A percentile compares a stretch with the other conserved stretches of the same genome.
These are phyloP conservation scores for Buxus sempervirens DNA, from an alignment of 164 flowering plant genomes.

Conservation along the genomic window DNA sequence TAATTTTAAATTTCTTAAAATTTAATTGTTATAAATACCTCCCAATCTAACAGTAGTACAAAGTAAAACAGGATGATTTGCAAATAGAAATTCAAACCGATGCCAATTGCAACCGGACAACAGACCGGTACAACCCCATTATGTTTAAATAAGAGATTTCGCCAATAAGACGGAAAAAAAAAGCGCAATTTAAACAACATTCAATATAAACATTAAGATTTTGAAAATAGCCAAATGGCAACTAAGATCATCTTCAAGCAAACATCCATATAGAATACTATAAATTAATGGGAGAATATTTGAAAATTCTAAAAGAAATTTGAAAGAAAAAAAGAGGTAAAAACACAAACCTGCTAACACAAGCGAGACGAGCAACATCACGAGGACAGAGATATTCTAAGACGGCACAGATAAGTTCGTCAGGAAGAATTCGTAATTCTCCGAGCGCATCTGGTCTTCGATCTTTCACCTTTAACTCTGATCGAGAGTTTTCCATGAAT, in stretches of 20 bases:
- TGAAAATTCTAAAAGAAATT: background rate
- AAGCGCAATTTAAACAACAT: too few species aligned
- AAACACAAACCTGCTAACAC: conserved; percentile 93
- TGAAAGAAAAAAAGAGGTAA: background rate
- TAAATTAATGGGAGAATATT: too few species aligned
- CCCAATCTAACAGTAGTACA: background rate
- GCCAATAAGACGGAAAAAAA: background rate
- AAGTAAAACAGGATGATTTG: background rate
- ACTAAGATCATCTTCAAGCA: too few species aligned
- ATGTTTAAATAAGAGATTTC: background rate
- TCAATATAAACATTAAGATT: too few species aligned
- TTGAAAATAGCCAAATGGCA: too few species aligned
- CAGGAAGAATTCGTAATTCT: conserved; percentile 59
- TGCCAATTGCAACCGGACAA: background rate
- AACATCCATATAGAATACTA: too few species aligned
- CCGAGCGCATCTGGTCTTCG: conserved; percentile 81
- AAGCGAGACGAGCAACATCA: conserved; percentile 78
- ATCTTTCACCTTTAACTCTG: conserved; percentile 28
- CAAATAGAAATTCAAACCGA: background rate
- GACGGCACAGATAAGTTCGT: conserved; percentile 57
- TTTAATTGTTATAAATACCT: background rate
- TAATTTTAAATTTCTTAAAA: too few species aligned
- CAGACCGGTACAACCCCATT: background rate
- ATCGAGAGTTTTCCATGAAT: conserved; percentile 21
- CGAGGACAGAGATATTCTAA: conserved; percentile 51